Percentiles rank a stretch among this genome's conserved stretches.
Conservation (phyloP, 169 alveolate species). For the Toxoplasma gondii region DNA sequence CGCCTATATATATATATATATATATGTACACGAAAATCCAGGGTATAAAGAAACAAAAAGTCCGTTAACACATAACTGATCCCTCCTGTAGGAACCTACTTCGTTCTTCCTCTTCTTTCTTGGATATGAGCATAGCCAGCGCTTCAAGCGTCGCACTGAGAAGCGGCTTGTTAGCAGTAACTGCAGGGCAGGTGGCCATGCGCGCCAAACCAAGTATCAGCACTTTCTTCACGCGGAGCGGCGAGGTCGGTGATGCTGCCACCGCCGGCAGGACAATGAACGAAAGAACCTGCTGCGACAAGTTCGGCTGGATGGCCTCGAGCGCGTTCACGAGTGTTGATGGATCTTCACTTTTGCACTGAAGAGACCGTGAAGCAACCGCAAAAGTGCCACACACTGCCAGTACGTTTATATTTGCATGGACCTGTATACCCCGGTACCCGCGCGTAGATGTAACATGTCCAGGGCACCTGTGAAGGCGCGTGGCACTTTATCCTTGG, state of each 20-base stretch:
- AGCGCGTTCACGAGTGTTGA: slow-evolving; percentile 26
- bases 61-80: not conserved
- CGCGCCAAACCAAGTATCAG: slow-evolving; percentile 50
- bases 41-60: not conserved
- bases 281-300: slow-evolving; percentile 52
- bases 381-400: too few relatives aligned
- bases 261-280: slow-evolving; percentile 27
- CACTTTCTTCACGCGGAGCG: slow-evolving; percentile 37
- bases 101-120: slow-evolving; percentile 40
- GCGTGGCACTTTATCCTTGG: too few relatives aligned
- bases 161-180: slow-evolving; percentile 3
- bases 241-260: not conserved
- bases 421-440: not conserved
- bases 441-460: not conserved
- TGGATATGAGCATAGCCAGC: slow-evolving; percentile 32
- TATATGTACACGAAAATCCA: not conserved
- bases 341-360: slow-evolving; percentile 47
- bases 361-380: not conserved
- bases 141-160: slow-evolving; percentile 36
- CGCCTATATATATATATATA: not conserved
- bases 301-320: slow-evolving; percentile 55
- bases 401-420: not conserved
- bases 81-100: not conserved
- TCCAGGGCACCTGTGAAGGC: not conserved
- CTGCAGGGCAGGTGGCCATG: slow-evolving; percentile 43